Evolutionary conservation across 306 rosid genomes (phyloP).

Genomic region (Delonix regia): DNA sequence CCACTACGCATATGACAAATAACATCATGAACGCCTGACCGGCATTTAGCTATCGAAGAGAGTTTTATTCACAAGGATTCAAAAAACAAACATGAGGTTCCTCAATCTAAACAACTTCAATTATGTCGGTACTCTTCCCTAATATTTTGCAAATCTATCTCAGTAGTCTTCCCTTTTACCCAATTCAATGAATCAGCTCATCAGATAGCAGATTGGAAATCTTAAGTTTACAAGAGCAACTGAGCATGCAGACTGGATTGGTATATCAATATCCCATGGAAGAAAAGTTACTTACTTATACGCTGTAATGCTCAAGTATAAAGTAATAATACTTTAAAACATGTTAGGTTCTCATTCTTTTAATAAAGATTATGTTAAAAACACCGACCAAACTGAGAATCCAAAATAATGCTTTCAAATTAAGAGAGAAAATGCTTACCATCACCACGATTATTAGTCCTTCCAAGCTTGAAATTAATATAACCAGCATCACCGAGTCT

Average conservation of each 20-base stretch:
- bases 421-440: constrained; percentile 49
- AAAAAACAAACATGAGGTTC: not conserved
- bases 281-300: not conserved
- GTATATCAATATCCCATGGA: not conserved
- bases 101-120: not conserved
- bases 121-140: not conserved
- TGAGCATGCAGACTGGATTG: not conserved
- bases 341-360: not conserved
- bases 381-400: not conserved
- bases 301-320: not conserved
- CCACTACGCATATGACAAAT: constrained; percentile 1
- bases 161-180: not conserved
- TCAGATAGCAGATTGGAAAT: not conserved
- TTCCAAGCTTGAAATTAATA: constrained; percentile 69
- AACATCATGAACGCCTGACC: not conserved
- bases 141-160: not conserved
- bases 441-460: constrained; percentile 95
- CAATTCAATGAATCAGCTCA: not conserved
- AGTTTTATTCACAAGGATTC: not conserved
- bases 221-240: not conserved
- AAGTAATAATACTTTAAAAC: not conserved
- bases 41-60: not conserved
- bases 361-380: not conserved
- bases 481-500: constrained; percentile 81
- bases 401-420: constrained; percentile 4